A percentile compares a stretch with the other conserved stretches of the same genome.
These are phyloP conservation scores for Priceomyces medius DNA, from an alignment of 805 yeast genomes.

Conservation along the genomic window DNA sequence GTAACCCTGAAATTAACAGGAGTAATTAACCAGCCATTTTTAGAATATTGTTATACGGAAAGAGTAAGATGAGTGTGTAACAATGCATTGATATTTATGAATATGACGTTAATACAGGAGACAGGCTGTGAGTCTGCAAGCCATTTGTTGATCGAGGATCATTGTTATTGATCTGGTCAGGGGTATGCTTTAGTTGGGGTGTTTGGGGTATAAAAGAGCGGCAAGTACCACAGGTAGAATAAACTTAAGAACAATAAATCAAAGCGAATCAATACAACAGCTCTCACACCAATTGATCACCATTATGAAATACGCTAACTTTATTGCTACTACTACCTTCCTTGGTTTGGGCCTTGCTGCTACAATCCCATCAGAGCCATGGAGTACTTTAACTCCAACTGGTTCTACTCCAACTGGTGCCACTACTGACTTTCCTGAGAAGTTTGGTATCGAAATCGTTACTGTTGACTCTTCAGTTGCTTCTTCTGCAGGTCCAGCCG, in stretches of 20 bases:
- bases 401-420: slow-evolving; percentile 53
- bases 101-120: not conserved
- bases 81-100: not conserved
- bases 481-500: slow-evolving; percentile 3
- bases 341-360: slow-evolving; percentile 57
- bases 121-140: not conserved
- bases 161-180: slow-evolving; percentile 3
- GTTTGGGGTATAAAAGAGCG: slow-evolving; percentile 1
- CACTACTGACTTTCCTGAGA: slow-evolving; percentile 51
- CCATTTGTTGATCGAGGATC: slow-evolving; percentile 4
- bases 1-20: not conserved
- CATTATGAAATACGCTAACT: slow-evolving; percentile 20
- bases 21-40: not conserved
- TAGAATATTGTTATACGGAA: not conserved
- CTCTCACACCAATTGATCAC: not conserved
- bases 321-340: slow-evolving; percentile 33
- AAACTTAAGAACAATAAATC: not conserved
- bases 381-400: slow-evolving; percentile 70
- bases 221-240: not conserved
- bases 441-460: slow-evolving; percentile 69
- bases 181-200: not conserved
- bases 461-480: slow-evolving; percentile 40
- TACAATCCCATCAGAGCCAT: slow-evolving; percentile 63
- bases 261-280: not conserved
- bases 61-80: not conserved